Conservation (phyloP, 2,329 filamentous ascomycete genomes). For the Trichoderma lentiforme region DNA sequence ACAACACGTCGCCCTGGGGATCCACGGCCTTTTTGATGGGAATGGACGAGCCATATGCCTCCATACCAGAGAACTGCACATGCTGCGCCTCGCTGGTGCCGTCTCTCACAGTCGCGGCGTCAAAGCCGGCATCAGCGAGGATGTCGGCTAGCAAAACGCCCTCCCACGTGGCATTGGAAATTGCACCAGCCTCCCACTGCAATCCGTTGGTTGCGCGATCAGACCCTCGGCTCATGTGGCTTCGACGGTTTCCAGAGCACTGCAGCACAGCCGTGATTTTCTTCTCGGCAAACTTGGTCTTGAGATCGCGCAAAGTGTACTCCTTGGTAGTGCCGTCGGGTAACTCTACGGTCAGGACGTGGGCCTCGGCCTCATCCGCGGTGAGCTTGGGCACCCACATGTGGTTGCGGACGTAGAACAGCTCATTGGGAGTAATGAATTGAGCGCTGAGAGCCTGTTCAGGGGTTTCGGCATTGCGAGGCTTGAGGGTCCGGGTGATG, state of each 20-base stretch:
- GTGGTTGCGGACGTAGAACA: conserved; percentile 61
- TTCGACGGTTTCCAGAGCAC: conserved; percentile 59
- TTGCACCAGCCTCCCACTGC: conserved; percentile 58
- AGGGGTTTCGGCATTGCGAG: conserved; percentile 61
- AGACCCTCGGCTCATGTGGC: conserved; percentile 52
- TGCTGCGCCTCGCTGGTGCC: conserved; percentile 43
- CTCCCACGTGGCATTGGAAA: conserved; percentile 58
- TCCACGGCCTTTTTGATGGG: conserved; percentile 57
- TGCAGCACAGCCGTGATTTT: conserved; percentile 55
- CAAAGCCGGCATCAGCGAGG: conserved; percentile 53
- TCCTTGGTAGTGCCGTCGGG: conserved; percentile 50
- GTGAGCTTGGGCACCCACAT: conserved; percentile 57
- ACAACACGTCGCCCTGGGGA: conserved; percentile 59
- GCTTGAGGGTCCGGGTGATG: conserved; percentile 50
- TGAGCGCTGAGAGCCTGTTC: conserved; percentile 42
- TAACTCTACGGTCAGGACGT: conserved; percentile 53
- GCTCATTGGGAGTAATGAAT: conserved; percentile 53
- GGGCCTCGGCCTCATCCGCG: conserved; percentile 35
- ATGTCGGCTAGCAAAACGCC: conserved; percentile 55
- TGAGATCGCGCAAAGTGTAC: conserved; percentile 55
- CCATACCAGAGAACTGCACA: conserved; percentile 56
- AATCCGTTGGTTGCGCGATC: conserved; percentile 52
- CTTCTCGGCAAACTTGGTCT: conserved; percentile 47
- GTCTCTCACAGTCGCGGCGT: conserved; percentile 35
- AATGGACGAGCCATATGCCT: conserved; percentile 61